Evolutionary conservation across 1,284 basidiomycete species (phyloP), one percentile per base, ranked within the genome.

Genomic region (Ustanciosporium gigantosporum): DNA sequence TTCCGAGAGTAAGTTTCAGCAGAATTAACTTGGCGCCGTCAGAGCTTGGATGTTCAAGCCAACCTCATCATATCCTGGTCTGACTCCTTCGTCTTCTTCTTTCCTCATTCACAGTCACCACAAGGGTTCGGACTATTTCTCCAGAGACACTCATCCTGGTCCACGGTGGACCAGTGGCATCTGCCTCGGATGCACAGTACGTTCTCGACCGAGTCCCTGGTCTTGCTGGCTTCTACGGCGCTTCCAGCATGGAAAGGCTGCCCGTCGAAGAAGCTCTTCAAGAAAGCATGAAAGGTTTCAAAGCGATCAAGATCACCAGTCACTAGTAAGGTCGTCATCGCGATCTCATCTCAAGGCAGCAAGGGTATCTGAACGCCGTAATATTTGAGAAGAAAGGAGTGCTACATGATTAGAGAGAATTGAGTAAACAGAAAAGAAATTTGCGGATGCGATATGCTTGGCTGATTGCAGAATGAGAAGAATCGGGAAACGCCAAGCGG

Each of bases 181-280:
- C 53, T 15, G 42, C 53, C 24, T 39, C 38, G 15, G 49, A 64
- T 27, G 60, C 60, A n/a, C 60, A 64, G 23, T 58, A 64, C 27
- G 49, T 58, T 4, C 55, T 64, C 29, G 41, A 50, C 14, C 60
- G 55, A 9, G 55, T 58, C 15, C 25, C 42, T 2, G 46, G 46
- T n/a, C 43, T 64, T 1, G 53, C 60, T n/a, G 60, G 60, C 24
- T 64, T 64, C 46, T 64, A 64, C 19, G 60, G 60, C 19, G 60
- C 60, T 3, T 58, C 53, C 2, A 64, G 60, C 41, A 64, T 64
- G 60, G 60, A 64, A 25, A 25, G 60, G 4, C 55, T 64, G 4
- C 60, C 60, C n/a, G 60, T 64, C 41, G 55, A 64, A 38, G 37
- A 40, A 17, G 60, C 60, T 15, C 25, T 64, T 46, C 35, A 49